Evolutionary conservation across 768 basidiomycete species (phyloP), one percentile per base, ranked within the genome.

Genomic region (Rhodotorula babjevae): DNA sequence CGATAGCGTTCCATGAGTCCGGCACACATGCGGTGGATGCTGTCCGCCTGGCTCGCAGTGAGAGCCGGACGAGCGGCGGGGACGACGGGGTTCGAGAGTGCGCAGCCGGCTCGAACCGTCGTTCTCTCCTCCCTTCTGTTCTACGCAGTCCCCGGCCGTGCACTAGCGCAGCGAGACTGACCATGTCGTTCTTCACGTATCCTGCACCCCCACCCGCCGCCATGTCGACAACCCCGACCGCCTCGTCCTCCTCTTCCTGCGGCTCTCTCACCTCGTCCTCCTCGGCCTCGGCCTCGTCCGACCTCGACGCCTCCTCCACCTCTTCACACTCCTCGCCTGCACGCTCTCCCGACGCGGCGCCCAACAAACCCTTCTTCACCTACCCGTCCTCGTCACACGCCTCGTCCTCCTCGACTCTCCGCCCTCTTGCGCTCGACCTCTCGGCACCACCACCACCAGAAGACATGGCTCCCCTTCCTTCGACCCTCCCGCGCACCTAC

Each of bases 401-500:
- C 18, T 25, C 50, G 10, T 52, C 50, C 19, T 49, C 50, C 25
- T 11, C 50, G 50, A 46, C 44, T 36, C 36, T 36, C 5, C 36
- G 36, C 4, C 36, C 36, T 36, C 5, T 9, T 4, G 36, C 36
- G 36, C 36, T 9, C 36, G 44, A 15, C 14, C 12, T 11, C 44
- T 7, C 44, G 12, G 44, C 44, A 46, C 44, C 50, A 52, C 36
- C 36, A 36, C 36, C 36, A 4, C 36, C 36, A 36, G 5, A 5
- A 4, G 53, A 27, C 53, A 55, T 55, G 53, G 53, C 53, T 7
- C 53, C 53, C 15, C 29, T 55, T 6, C 29, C 53, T 6, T n/a
- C 53, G 14, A 16, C 67, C 9, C 63, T 67, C 29, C 73, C 73
- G 1, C 27, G 55, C 8, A 61, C 67, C 42, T 73, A 42, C 71